Conservation (phyloP, 495 filamentous ascomycete species). For the Tuber magnatum region DNA sequence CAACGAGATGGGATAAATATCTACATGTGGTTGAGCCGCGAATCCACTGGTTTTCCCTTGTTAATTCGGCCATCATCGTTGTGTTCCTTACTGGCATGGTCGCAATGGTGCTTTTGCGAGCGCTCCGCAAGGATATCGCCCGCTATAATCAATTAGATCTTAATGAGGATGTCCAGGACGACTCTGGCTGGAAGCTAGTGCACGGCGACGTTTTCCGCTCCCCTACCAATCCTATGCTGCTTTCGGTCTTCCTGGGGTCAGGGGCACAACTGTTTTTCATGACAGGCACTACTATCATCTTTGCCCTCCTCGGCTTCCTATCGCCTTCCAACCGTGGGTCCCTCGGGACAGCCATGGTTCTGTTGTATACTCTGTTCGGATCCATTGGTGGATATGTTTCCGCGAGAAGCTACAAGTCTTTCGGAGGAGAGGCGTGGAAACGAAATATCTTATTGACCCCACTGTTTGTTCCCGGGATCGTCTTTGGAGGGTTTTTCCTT, state of each 20-base stretch:
- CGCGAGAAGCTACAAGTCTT: slow-evolving; percentile 80
- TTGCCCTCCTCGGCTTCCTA: slow-evolving; percentile 88
- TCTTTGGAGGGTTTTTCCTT: slow-evolving; percentile 84
- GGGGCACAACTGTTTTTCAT: slow-evolving; percentile 96
- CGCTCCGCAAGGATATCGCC: slow-evolving; percentile 86
- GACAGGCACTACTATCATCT: slow-evolving; percentile 86
- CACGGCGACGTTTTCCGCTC: slow-evolving; percentile 96
- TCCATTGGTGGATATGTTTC: slow-evolving; percentile 91
- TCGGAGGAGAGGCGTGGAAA: slow-evolving; percentile 90
- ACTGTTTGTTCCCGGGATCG: slow-evolving; percentile 72
- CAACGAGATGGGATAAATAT: slow-evolving; percentile 96
- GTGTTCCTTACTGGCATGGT: slow-evolving; percentile 86
- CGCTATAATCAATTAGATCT: slow-evolving; percentile 89
- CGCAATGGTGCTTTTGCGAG: slow-evolving; percentile 74
- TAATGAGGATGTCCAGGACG: slow-evolving; percentile 92
- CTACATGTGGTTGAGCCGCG: slow-evolving; percentile 89
- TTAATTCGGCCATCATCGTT: slow-evolving; percentile 90
- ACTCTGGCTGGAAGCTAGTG: slow-evolving; percentile 96
- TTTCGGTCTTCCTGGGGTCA: slow-evolving; percentile 85
- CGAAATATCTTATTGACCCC: slow-evolving; percentile 84
- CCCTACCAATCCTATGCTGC: slow-evolving; percentile 69
- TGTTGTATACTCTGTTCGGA: slow-evolving; percentile 87
- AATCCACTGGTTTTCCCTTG: slow-evolving; percentile 96
- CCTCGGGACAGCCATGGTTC: slow-evolving; percentile 79
- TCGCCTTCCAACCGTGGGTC: slow-evolving; percentile 92